Conservation (phyloP, 2,329 filamentous ascomycete genomes). For the Neofusicoccum parvum region DNA sequence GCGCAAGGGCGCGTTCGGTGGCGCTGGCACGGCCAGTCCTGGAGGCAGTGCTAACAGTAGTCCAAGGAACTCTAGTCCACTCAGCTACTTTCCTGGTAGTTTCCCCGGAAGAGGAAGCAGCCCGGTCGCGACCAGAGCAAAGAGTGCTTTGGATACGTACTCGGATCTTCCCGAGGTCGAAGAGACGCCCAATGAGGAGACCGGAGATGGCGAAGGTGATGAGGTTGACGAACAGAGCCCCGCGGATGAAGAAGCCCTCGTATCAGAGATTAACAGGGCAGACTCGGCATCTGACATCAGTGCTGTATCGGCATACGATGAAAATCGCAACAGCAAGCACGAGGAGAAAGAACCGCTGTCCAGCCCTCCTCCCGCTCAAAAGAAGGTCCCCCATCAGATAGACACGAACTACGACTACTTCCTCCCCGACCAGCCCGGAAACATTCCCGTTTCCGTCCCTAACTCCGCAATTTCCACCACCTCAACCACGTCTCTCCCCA, state of each 20-base stretch:
- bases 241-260: background rate
- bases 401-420: conserved; percentile 25
- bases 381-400: conserved; percentile 16
- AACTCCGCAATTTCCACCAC: conserved; percentile 37
- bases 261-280: background rate
- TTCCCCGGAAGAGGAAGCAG: conserved; percentile 8
- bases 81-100: conserved; percentile 13
- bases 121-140: conserved; percentile 14
- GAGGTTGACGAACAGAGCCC: background rate
- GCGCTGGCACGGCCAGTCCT: conserved; percentile 49
- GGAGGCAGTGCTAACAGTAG: conserved; percentile 50
- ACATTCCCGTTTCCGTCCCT: conserved; percentile 33
- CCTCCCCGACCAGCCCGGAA: conserved; percentile 26
- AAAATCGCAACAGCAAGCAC: background rate
- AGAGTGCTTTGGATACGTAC: conserved; percentile 9
- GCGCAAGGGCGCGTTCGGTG: conserved; percentile 77
- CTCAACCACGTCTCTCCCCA: conserved; percentile 1
- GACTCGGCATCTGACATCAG: conserved; percentile 7
- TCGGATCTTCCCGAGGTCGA: conserved; percentile 11
- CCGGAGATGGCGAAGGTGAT: background rate
- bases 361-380: conserved; percentile 27
- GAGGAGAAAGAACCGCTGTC: background rate
- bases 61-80: conserved; percentile 37
- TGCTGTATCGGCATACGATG: background rate
- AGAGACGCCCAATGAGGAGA: conserved; percentile 4